phyloP scores from a whole-genome alignment of 257 asterid species.

The Solanum ahanhuiri region DNA sequence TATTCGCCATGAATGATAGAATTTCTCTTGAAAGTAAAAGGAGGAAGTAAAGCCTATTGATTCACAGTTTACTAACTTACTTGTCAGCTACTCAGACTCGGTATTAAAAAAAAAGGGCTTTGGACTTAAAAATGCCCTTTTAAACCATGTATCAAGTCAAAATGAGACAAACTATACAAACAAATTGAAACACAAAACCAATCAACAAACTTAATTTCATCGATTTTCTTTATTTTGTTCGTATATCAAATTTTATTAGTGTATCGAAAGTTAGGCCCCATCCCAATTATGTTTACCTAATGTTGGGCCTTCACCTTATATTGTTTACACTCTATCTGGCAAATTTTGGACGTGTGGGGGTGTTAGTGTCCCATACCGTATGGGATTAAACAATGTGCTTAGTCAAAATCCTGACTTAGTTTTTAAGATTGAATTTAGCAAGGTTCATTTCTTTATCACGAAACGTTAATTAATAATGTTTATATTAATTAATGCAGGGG shows the following conservation, averaged over 20 bases:
- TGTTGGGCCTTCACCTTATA: background rate
- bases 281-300: background rate
- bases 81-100: no score
- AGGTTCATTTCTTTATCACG: no score
- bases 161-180: no score
- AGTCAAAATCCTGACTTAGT: background rate
- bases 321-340: background rate
- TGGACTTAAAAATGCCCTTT: no score
- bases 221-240: background rate
- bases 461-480: background rate
- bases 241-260: background rate
- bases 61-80: background rate
- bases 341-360: background rate
- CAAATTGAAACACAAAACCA: background rate
- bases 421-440: background rate
- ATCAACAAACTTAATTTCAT: background rate
- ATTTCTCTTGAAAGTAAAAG: background rate
- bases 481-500: slow-evolving; percentile 33
- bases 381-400: background rate
- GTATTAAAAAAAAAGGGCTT: no score
- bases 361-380: no score
- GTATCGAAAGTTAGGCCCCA: background rate
- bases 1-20: background rate
- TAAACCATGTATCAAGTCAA: no score
- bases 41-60: background rate